Base-by-base conservation (phyloP, 169 alveolate genomes). In the Eimeria zaria region DNA sequence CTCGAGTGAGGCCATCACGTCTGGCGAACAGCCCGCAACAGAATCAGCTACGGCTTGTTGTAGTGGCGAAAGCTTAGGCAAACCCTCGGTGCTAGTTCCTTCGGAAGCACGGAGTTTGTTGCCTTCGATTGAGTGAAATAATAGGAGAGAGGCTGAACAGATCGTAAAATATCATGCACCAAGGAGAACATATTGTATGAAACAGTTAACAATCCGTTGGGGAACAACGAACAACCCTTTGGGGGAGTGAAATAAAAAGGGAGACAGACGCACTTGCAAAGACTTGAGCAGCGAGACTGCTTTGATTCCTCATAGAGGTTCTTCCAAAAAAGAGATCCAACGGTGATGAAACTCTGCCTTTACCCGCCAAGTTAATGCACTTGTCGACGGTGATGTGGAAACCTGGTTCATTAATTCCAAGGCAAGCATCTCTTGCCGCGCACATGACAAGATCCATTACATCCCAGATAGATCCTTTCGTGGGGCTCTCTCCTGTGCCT, bases 211-310 rank as follows among this genome's bases (percentile, higher is more conserved):
- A 24, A 48, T 11, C 30, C n/a, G 64, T 76, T 8, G 39, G 12
- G 8, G n/a, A 48, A 58, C 36, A 46, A 46, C 41, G 27, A 8
- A 48, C 8, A 24, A 48, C 27, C 30, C n/a, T 41, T 76, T 8
- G 39, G 12, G 16, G n/a, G 46, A 46, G 46, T 46, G 83, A 39
- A n/a, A 9, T n/a, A 9, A 22, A 9, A 41, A 51, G 69, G 74
- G 22, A 41, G 2, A 60, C 62, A 11, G 80, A 87, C 93, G 60
- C 44, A 87, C 93, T 87, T 62, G 83, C 80, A 87, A 87, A 87
- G 33, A 62, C 83, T 62, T 87, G 67, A 48, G 93, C 78, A 16
- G 81, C 58, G 20, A 87, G 81, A 18, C 64, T 87, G 41, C 51
- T 33, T 84, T 84, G 74, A 64, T 24, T 58, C 67, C 33, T 87